These are phyloP conservation scores for Neonectria hederae DNA, from an alignment of 2,329 filamentous ascomycete genomes.

Conservation along the genomic window DNA sequence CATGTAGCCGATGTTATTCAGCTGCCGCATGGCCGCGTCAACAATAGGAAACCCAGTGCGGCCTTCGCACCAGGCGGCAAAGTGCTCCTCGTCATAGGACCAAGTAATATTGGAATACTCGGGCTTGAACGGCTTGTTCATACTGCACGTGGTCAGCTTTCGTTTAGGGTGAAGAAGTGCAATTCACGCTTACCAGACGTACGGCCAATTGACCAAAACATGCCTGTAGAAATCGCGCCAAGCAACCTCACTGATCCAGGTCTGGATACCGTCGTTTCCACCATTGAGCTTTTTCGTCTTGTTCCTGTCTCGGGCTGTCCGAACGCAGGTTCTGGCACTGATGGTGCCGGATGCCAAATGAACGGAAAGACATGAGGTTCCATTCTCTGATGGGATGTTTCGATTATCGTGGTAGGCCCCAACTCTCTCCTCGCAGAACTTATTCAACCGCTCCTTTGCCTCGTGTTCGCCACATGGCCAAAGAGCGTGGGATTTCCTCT, in stretches of 20 bases:
- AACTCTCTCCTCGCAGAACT: conserved; percentile 74
- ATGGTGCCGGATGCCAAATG: conserved; percentile 77
- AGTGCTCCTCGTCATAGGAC: conserved; percentile 77
- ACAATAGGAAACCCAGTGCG: conserved; percentile 84
- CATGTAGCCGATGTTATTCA: conserved; percentile 76
- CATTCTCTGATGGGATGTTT: conserved; percentile 70
- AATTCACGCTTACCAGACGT: conserved; percentile 68
- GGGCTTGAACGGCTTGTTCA: conserved; percentile 76
- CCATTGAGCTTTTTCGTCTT: conserved; percentile 72
- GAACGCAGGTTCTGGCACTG: conserved; percentile 72
- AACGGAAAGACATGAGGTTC: conserved; percentile 75
- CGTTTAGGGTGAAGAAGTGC: neutral
- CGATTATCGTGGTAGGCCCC: conserved; percentile 69
- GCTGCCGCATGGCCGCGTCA: conserved; percentile 86
- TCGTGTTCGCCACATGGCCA: conserved; percentile 84
- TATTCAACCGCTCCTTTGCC: conserved; percentile 69
- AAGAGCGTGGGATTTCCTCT: conserved; percentile 63
- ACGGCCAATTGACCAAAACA: conserved; percentile 86
- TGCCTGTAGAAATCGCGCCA: conserved; percentile 93
- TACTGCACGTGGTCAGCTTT: conserved; percentile 43
- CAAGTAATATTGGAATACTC: conserved; percentile 85
- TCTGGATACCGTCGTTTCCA: conserved; percentile 71
- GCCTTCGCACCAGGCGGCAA: conserved; percentile 78
- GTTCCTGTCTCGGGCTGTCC: conserved; percentile 69
- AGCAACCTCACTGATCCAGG: conserved; percentile 84